Evolutionary conservation across 2,329 filamentous ascomycete genomes (phyloP), one percentile per base, ranked within the genome.

Genomic region (Leptographium wingfieldii): DNA sequence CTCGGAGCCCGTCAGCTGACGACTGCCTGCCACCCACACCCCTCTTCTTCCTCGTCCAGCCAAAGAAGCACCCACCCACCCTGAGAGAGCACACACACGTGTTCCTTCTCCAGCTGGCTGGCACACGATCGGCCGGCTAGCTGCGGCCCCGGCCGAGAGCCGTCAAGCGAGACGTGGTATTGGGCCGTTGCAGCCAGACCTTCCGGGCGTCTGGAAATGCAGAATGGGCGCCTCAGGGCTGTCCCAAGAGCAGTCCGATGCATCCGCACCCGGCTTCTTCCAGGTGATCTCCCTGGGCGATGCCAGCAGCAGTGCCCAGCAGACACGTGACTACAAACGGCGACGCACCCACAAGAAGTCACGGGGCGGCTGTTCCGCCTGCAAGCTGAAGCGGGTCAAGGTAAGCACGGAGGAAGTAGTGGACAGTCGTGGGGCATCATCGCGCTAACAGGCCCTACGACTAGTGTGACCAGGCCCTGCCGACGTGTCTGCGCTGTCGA

Each of bases 311-410:
- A 27, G 46, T 31, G 27, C 35, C 25, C 61, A 59, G 52, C 62
- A 65, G 55, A 59, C 58, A 29, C 63, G 63, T 11, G 65, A 67
- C 11, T 66, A 67, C 60, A 66, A 64, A 57, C 61, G 61, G 2
- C 64, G 66, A 1, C 60, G 62, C 31, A 62, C 63, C 25, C 66
- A 67, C 58, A 65, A 59, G 51, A 67, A 67, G 59, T 62, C 64
- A 10, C 59, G 63, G 31, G 57, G 54, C 35, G 66, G 66, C 27
- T 67, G 66, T 35, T 25, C 58, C 14, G 64, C 57, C 25, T 67
- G 65, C 62, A 67, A 67, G 59, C 62, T 63, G 49, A 57, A 62
- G 48, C 58, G 65, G 31, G 66, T 67, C 57, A 67, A 67, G 60
- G 66, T 66, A 57, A 19, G 63, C 38, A 40, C 12, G 38, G 38